Percentiles rank a stretch among this genome's conserved stretches.
Evolutionary conservation across 495 filamentous ascomycete species (phyloP).

Genomic region (Penicillium lividum): DNA sequence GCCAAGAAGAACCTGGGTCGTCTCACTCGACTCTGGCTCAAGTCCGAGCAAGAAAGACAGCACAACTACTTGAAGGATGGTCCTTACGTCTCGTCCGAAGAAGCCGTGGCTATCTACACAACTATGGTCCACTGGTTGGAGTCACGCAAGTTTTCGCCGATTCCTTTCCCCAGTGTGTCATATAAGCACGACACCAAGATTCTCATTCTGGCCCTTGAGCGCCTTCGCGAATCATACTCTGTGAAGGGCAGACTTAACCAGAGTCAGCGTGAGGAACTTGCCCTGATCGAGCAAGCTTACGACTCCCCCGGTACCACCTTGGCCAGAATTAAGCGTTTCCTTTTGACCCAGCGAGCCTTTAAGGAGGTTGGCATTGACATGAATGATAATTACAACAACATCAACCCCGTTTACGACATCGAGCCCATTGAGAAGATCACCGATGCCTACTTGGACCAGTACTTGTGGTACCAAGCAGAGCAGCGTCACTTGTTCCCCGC

Average conservation of each 20-base stretch:
- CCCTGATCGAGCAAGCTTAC: constrained; percentile 97
- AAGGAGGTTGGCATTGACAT: constrained; percentile 99
- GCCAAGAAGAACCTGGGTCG: constrained; percentile 99
- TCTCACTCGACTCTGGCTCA: constrained; percentile 93
- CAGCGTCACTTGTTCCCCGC: constrained; percentile 97
- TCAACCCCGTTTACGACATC: constrained; percentile 98
- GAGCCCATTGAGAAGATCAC: constrained; percentile 99
- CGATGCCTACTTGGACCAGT: constrained; percentile 97
- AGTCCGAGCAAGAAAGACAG: constrained; percentile 97
- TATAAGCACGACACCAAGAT: constrained; percentile 99
- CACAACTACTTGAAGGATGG: constrained; percentile 99
- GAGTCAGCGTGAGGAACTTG: constrained; percentile 95
- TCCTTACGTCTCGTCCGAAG: constrained; percentile 96
- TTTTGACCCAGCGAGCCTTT: constrained; percentile 95
- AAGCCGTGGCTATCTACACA: constrained; percentile 97
- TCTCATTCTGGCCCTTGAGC: constrained; percentile 91
- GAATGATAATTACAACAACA: constrained; percentile 99
- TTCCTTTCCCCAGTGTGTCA: constrained; percentile 97
- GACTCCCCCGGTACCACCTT: constrained; percentile 96
- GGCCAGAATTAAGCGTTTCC: constrained; percentile 95
- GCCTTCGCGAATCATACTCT: constrained; percentile 93
- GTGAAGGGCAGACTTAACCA: constrained; percentile 98
- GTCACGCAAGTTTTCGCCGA: constrained; percentile 96
- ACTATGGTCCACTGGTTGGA: constrained; percentile 99
- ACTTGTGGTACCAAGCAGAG: constrained; percentile 99